Evolutionary conservation across 2,329 filamentous ascomycete species (phyloP), one percentile per base, ranked within the genome.

Genomic region (Hypocreales sp.): DNA sequence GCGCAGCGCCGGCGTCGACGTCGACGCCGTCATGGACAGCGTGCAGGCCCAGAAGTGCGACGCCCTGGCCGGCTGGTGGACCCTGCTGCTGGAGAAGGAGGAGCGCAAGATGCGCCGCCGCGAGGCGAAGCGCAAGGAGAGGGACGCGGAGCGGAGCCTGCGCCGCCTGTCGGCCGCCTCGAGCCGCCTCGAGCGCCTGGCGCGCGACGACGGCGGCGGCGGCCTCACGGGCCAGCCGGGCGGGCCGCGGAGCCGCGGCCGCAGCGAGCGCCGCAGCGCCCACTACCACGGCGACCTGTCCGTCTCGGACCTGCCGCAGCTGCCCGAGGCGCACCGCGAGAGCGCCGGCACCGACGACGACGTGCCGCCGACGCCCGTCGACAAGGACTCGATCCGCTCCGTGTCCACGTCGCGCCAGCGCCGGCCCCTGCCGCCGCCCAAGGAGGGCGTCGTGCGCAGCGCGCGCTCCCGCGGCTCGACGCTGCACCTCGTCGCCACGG

Each of bases 51-150:
- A 93, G 48, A 70, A 82, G 37, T 95, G 90, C 45, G 87, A 98
- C 52, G 69, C 78, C 5, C 58, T 98, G 26, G 82, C 84, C 27
- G 90, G 90, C 5, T 98, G 90, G 90, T 98, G 90, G 90, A 80
- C 82, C 4, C 55, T 98, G 16, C 57, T 98, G 21, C 72, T 95
- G 8, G 90, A 95, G 45, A 98, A 95, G 49, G 90, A 98, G 46
- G 72, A 84, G 47, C 72, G 84, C 7, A 98, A 98, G 51, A 76
- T 86, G 37, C 67, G 59, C 35, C 66, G 84, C 34, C 65, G 77
- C 35, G 84, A 94, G 42, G 70, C 73, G 28, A 94, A 87, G 46
- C 71, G 87, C 7, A 83, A 69, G 45, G 86, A 95, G 47, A 75
- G 72, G 40, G 86, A 98, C 42, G 65, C 68, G 2, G 83, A 95